Conservation (phyloP, 2,329 filamentous ascomycete genomes). For the Nemania sp. region DNA sequence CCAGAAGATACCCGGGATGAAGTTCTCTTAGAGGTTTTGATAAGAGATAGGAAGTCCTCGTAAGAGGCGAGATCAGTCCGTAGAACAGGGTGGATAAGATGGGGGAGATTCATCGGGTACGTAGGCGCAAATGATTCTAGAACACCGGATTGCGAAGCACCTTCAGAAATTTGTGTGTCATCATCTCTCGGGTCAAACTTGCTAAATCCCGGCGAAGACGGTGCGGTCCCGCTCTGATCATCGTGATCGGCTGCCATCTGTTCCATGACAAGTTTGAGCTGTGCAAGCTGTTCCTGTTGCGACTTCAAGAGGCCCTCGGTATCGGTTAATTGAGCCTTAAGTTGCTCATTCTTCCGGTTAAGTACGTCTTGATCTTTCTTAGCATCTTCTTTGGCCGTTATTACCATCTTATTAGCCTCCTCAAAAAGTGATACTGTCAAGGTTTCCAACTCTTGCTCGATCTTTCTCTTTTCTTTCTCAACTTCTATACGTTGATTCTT, state of each 20-base stretch:
- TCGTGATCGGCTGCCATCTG: conserved; percentile 81
- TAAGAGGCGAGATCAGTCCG: conserved; percentile 84
- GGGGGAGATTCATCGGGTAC: conserved; percentile 78
- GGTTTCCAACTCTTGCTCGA: conserved; percentile 91
- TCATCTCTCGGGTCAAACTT: conserved; percentile 72
- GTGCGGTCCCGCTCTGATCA: conserved; percentile 79
- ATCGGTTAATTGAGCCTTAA: conserved; percentile 86
- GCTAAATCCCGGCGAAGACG: conserved; percentile 82
- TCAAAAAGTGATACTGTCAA: conserved; percentile 95
- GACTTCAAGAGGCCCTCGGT: conserved; percentile 87
- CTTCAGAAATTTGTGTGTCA: conserved; percentile 54
- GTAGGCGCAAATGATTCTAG: conserved; percentile 63
- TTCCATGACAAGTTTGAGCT: conserved; percentile 94
- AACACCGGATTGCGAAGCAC: conserved; percentile 53
- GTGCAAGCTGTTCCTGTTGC: conserved; percentile 91
- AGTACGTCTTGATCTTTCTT: conserved; percentile 84
- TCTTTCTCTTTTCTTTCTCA: conserved; percentile 85
- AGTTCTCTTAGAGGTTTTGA: conserved; percentile 74
- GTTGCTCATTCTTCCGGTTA: conserved; percentile 87
- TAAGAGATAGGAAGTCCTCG: conserved; percentile 84
- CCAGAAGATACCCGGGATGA: conserved; percentile 75
- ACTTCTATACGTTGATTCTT: conserved; percentile 71
- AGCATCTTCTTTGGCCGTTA: conserved; percentile 88
- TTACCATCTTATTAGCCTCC: conserved; percentile 98
- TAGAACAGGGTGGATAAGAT: conserved; percentile 85